Evolutionary conservation across 768 basidiomycete genomes (phyloP).

Genomic region (Mrakia gelida): DNA sequence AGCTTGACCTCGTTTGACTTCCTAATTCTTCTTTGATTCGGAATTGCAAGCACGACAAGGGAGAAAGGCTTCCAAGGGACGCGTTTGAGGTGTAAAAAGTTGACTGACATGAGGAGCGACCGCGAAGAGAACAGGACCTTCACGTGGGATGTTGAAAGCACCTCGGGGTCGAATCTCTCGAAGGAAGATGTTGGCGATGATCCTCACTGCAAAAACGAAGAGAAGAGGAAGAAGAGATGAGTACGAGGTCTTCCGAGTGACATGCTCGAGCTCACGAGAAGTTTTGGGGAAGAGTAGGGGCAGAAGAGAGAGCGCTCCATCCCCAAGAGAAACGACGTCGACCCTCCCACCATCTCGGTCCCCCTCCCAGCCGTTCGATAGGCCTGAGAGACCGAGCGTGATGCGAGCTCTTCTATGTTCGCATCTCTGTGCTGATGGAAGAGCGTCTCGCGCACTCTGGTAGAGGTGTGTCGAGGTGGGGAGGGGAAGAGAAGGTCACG

Average conservation of each 20-base stretch:
- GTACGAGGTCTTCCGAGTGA: background rate
- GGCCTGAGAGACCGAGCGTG: background rate
- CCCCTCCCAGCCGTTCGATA: background rate
- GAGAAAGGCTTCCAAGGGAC: conserved; percentile 38
- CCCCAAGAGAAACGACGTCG: background rate
- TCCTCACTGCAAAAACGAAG: conserved; percentile 49
- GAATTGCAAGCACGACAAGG: background rate
- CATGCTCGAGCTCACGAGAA: background rate
- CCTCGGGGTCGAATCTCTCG: conserved; percentile 90
- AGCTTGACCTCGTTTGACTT: background rate
- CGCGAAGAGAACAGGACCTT: conserved; percentile 85
- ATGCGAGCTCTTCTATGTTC: background rate
- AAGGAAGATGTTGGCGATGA: conserved; percentile 88
- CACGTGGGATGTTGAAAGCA: conserved; percentile 83
- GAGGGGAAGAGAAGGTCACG: background rate
- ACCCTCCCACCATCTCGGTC: background rate
- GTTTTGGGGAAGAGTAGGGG: no score
- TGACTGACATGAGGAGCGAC: conserved; percentile 86
- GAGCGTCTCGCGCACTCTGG: no score
- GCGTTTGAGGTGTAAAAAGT: no score
- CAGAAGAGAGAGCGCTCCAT: background rate
- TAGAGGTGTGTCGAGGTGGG: background rate
- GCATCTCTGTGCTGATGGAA: background rate
- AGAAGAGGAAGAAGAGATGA: background rate
- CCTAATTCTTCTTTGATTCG: background rate